Base-by-base conservation (phyloP, 768 basidiomycete species). In the Calocera viscosa region DNA sequence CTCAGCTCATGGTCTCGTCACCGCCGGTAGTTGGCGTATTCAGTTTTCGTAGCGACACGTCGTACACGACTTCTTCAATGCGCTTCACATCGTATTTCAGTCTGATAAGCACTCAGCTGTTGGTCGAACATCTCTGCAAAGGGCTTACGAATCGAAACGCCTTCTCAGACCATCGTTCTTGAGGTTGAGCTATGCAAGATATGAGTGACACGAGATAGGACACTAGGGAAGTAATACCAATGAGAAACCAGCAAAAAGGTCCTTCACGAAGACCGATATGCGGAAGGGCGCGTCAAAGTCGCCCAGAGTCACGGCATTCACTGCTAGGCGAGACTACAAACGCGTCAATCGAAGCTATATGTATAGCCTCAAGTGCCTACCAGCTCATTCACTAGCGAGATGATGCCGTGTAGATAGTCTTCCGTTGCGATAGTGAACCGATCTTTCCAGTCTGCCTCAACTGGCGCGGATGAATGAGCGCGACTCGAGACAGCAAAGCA, bases 11-110 rank as follows among this genome's bases (percentile, higher is more conserved):
- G 5, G 53, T 12, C 30, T 60, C 53, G 16, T 33, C 34, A 8
- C 35, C 34, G 24, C 64, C 19, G 12, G 64, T 16, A 22, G 34
- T 60, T 11, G 49, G 35, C 11, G 24, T 60, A 38, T 49, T 64
- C 2, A 91, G 78, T 71, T 85, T 89, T 40, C 90, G 81, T 35
- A 92, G 76, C 38, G 90, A 90, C 17, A 92, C 84, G 74, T 92
- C 90, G 72, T 92, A 92, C 1, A 91, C 90, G 63, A 92, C 90
- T 85, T 91, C 90, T 77, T 91, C 90, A 19, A 92, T 88, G 72
- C 90, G 91, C 75, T 91, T 91, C 69, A 92, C 82, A 73, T 91
- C 90, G 69, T 91, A 92, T 72, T 92, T 91, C 35, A 91, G 78
- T 69, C 87, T 84, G 72, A 32, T 30, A n/a, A n/a, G 30, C 24